A percentile compares a stretch with the other conserved stretches of the same genome.
Evolutionary conservation across 2,329 filamentous ascomycete genomes (phyloP).

Genomic region (Pseudogymnoascus sp.): DNA sequence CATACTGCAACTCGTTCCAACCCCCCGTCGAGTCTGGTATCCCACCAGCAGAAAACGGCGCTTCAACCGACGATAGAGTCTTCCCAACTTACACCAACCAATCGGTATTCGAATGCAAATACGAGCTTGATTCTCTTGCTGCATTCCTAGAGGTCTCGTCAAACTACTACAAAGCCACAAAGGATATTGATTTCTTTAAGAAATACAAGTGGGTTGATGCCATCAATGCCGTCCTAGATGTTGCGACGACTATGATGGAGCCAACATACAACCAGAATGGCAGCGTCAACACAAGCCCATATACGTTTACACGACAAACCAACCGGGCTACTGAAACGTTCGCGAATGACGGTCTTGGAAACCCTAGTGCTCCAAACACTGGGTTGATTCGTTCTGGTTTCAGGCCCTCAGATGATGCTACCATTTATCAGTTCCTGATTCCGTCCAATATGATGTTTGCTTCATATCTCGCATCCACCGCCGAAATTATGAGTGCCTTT

Average conservation of each 20-base stretch:
- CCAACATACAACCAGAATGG: slow-evolving; percentile 62
- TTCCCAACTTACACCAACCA: slow-evolving; percentile 60
- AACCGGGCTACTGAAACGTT: slow-evolving; percentile 73
- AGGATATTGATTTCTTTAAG: slow-evolving; percentile 64
- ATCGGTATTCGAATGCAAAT: slow-evolving; percentile 90
- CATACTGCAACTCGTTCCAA: slow-evolving; percentile 89
- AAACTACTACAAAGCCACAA: slow-evolving; percentile 68
- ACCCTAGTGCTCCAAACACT: slow-evolving; percentile 65
- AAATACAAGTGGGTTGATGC: slow-evolving; percentile 65
- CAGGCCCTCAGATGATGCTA: slow-evolving; percentile 78
- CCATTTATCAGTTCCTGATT: slow-evolving; percentile 77
- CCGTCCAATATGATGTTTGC: slow-evolving; percentile 84
- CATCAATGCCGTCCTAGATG: slow-evolving; percentile 57
- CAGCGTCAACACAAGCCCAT: slow-evolving; percentile 48
- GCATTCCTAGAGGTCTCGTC: slow-evolving; percentile 76
- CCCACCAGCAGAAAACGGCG: slow-evolving; percentile 45
- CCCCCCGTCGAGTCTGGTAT: slow-evolving; percentile 69
- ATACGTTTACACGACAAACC: slow-evolving; percentile 69
- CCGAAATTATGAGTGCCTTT: slow-evolving; percentile 43
- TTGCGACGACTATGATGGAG: slow-evolving; percentile 60
- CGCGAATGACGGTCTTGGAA: slow-evolving; percentile 65
- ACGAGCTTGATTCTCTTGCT: slow-evolving; percentile 84
- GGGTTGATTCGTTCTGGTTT: slow-evolving; percentile 82
- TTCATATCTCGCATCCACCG: slow-evolving; percentile 46
- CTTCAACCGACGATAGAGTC: slow-evolving; percentile 51